phyloP scores from a whole-genome alignment of 192 early-diverging fungal genomes.

The Coemansia sp. region DNA sequence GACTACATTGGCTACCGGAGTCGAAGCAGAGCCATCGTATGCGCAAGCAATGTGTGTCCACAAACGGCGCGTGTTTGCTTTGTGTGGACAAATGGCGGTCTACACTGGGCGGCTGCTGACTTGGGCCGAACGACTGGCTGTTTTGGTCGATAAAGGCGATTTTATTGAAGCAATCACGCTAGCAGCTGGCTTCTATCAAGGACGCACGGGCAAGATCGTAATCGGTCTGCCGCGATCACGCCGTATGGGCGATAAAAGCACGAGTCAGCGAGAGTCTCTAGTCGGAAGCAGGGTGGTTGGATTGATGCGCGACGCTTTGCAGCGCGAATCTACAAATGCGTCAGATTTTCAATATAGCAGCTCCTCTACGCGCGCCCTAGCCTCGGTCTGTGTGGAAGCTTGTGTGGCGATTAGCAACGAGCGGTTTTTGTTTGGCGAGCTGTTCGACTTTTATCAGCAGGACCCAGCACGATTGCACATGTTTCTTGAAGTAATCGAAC shows the following conservation, averaged over 20 bases:
- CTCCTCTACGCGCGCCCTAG: conserved; percentile 27
- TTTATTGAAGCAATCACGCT: conserved; percentile 45
- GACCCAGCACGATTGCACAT: conserved; percentile 5
- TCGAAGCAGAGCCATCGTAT: conserved; percentile 53
- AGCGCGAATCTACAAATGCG: conserved; percentile 7
- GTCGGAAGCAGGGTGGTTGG: conserved; percentile 36
- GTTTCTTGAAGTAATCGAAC: conserved; percentile 45
- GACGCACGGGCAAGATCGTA: conserved; percentile 44
- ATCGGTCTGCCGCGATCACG: conserved; percentile 36
- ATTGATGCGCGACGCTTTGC: conserved; percentile 31
- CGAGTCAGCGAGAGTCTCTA: conserved; percentile 18
- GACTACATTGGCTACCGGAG: conserved; percentile 50
- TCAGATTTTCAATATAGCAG: conserved; percentile 3
- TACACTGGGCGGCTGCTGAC: conserved; percentile 45
- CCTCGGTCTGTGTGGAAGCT: conserved; percentile 34
- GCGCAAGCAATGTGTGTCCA: conserved; percentile 34
- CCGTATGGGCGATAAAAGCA: conserved; percentile 12
- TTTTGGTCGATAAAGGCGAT: conserved; percentile 30
- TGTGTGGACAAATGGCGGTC: conserved; percentile 31
- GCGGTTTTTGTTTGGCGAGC: conserved; percentile 37
- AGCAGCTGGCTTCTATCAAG: conserved; percentile 43
- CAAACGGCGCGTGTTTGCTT: conserved; percentile 37
- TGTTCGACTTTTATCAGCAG: conserved; percentile 34
- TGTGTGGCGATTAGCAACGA: conserved; percentile 29
- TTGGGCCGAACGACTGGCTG: conserved; percentile 48